These are phyloP conservation scores for Sugiyamaella japonica DNA, from an alignment of 1,139 yeast genomes.

Conservation along the genomic window DNA sequence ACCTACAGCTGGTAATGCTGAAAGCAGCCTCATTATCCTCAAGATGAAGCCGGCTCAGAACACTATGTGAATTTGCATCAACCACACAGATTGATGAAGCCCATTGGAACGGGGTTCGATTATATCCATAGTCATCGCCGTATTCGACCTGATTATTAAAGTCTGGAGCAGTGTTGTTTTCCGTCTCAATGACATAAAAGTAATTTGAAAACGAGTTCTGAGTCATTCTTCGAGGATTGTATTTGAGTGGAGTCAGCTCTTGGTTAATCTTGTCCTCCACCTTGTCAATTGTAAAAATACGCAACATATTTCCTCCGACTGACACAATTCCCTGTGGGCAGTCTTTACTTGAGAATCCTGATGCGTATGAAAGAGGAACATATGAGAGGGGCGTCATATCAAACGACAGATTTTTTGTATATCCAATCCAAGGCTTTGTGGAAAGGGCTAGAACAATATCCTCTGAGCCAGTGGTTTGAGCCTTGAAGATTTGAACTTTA, in stretches of 20 bases:
- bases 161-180: conserved; percentile 32
- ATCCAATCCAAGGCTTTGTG: conserved; percentile 46
- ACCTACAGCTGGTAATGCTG: conserved; percentile 41
- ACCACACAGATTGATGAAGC: conserved; percentile 57
- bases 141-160: background rate
- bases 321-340: conserved; percentile 64
- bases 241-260: conserved; percentile 48
- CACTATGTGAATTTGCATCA: conserved; percentile 42
- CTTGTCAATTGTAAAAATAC: conserved; percentile 62
- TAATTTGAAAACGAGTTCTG: conserved; percentile 32
- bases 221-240: conserved; percentile 54
- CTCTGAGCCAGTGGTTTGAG: conserved; percentile 30
- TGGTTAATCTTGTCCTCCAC: conserved; percentile 51
- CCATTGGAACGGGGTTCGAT: conserved; percentile 39
- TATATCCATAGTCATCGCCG: conserved; percentile 10
- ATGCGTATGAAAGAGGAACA: conserved; percentile 42
- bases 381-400: conserved; percentile 39
- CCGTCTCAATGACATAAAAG: conserved; percentile 51
- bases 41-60: conserved; percentile 48
- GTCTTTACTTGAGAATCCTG: conserved; percentile 64
- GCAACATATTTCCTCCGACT: conserved; percentile 51
- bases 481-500: conserved; percentile 54
- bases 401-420: conserved; percentile 31
- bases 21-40: conserved; percentile 48
- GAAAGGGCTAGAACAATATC: conserved; percentile 43